Evolutionary conservation across 306 rosid genomes (phyloP).

Genomic region (cucumber (Cucumis sativus)): Cucumber_9930_V3 NC_026657.2:23523001-23523500

Average conservation of each 20-base stretch:
- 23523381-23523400: slow-evolving; percentile 57
- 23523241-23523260: slow-evolving; percentile 85
- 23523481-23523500: not conserved
- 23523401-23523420: slow-evolving; percentile 52
- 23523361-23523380: slow-evolving; percentile 72
- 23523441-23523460: not conserved
- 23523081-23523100: slow-evolving; percentile 84
- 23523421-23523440: not conserved
- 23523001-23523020: slow-evolving; percentile 8
- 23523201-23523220: slow-evolving; percentile 70
- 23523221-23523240: slow-evolving; percentile 69
- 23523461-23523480: not conserved
- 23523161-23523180: not conserved
- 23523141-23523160: not conserved
- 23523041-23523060: slow-evolving; percentile 51
- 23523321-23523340: not conserved
- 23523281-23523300: not conserved
- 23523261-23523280: slow-evolving; percentile 4
- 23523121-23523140: not conserved
- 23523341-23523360: slow-evolving; percentile 79
- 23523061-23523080: slow-evolving; percentile 84
- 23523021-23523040: slow-evolving; percentile 68
- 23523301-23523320: not conserved
- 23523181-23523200: slow-evolving; percentile 39
- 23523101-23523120: slow-evolving; percentile 41